A percentile compares a stretch with the other conserved stretches of the same genome.
These are phyloP conservation scores for Sclerotinia nivalis DNA, from an alignment of 2,329 filamentous ascomycete species.

Conservation along the genomic window DNA sequence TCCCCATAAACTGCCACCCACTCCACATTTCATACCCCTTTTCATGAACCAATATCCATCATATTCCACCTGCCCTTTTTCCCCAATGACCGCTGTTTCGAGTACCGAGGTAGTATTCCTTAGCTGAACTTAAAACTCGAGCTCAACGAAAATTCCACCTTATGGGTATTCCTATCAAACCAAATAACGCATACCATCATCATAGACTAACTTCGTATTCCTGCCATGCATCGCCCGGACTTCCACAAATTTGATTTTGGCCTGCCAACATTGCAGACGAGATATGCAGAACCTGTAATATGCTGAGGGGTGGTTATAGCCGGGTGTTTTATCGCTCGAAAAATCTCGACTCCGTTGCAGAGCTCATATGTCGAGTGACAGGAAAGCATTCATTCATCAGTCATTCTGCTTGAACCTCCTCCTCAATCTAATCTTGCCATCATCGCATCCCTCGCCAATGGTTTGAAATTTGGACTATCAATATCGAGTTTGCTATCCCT, in stretches of 20 bases:
- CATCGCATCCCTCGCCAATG: conserved; percentile 93
- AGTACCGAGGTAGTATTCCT: conserved; percentile 32
- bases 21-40: conserved; percentile 19
- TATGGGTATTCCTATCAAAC: conserved; percentile 40
- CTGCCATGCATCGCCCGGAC: conserved; percentile 36
- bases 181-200: conserved; percentile 41
- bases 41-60: conserved; percentile 32
- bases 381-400: conserved; percentile 42
- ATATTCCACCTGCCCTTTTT: conserved; percentile 30
- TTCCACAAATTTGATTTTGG: conserved; percentile 38
- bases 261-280: conserved; percentile 35
- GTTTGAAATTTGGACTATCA: conserved; percentile 91
- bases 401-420: conserved; percentile 31
- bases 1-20: conserved; percentile 15
- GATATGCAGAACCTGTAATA: conserved; percentile 38
- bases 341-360: conserved; percentile 34
- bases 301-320: conserved; percentile 35
- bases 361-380: conserved; percentile 37
- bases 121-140: conserved; percentile 34
- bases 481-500: conserved; percentile 59
- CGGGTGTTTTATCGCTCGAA: conserved; percentile 36
- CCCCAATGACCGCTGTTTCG: conserved; percentile 30
- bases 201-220: conserved; percentile 35
- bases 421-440: conserved; percentile 92
- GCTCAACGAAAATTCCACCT: conserved; percentile 37